Evolutionary conservation across 169 alveolate genomes (phyloP), one percentile per base, ranked within the genome.

Genomic region (Theileria luwenshuni): DNA sequence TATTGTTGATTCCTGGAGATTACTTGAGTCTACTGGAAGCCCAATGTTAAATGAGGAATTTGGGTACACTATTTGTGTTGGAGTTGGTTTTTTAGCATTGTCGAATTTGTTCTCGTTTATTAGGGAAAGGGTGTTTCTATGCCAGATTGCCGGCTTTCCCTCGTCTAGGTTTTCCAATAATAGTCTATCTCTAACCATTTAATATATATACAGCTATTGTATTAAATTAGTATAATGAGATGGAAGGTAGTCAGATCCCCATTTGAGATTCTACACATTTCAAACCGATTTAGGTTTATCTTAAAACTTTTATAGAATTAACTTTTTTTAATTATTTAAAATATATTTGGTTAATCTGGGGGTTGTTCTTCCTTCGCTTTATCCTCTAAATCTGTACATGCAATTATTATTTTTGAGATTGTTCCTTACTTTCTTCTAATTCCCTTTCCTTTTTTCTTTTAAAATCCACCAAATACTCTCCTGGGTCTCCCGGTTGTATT

Each of bases 61-160:
- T 1, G 89, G 89, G 42, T 81, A 69, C 2, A 81, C 89, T 15
- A 81, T 47, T 38, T 81, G 85, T 12, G 85, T 61, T 6, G 89
- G 89, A 1, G 67, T 45, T n/a, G 38, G 23, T 12, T 73, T 60
- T 35, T 42, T 65, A 5, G 21, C 58, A 33, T 49, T 23, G 28
- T 69, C 45, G 28, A 32, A 59, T 10, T 43, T 33, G 33, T 33
- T 47, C 61, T 47, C 69, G 30, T 32, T 47, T 23, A 65, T 33
- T 25, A 73, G 49, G 8, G 85, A 73, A 12, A 81, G 38, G 6
- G 81, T 68, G 49, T 69, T 64, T 48, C 89, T 71, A 27, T 74
- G 67, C 89, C 89, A 81, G 3, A 77, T 68, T 13, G 89, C 84
- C 19, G 89, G 85, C 58, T 45, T 54, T 27, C 89, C 89, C 19